Evolutionary conservation across 2,329 filamentous ascomycete species (phyloP), one percentile per base, ranked within the genome.

Genomic region (Pyrenophora graminea): DNA sequence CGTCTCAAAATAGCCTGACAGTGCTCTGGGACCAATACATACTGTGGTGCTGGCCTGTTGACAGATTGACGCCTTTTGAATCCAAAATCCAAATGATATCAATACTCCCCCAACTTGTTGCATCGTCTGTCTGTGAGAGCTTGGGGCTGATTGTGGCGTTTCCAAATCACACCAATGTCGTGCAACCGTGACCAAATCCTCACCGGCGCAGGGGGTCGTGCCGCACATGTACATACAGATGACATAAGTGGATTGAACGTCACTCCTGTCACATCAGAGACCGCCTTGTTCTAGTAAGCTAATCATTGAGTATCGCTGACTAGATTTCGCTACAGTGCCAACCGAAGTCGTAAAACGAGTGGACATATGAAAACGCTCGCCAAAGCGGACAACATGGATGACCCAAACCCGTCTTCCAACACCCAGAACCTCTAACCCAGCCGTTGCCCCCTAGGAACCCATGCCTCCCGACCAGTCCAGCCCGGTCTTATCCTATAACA

Each of bases 291-390:
- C 19, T 42, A 25, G 32, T 30, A 31, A 18, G 31, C 40, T 55
- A 39, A 42, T 63, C 61, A 68, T 70, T 71, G 53, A 61, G 64
- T 67, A 59, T 63, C 59, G 53, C 63, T 49, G 63, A 65, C 58
- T 63, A 63, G 56, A 63, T 52, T 43, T 65, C 59, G 60, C 66
- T 68, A 62, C 55, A 55, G 57, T 60, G 19, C 56, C 51, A 60
- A 56, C 54, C 54, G 58, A 55, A 41, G 43, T 55, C 45, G 50
- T 49, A 55, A 62, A 53, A 45, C 15, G 47, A 53, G 56, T 7
- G 27, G 52, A 63, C 52, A 59, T 54, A 62, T 47, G 46, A 51
- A 60, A 61, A 42, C 17, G 39, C 34, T 27, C 48, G 37, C 39
- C 45, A 52, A 56, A 53, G 43, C 49, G 39, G 37, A 44, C 43